Evolutionary conservation across 192 early-diverging fungal species (phyloP), one percentile per base, ranked within the genome.

Genomic region (Dissophora ornata): DNA sequence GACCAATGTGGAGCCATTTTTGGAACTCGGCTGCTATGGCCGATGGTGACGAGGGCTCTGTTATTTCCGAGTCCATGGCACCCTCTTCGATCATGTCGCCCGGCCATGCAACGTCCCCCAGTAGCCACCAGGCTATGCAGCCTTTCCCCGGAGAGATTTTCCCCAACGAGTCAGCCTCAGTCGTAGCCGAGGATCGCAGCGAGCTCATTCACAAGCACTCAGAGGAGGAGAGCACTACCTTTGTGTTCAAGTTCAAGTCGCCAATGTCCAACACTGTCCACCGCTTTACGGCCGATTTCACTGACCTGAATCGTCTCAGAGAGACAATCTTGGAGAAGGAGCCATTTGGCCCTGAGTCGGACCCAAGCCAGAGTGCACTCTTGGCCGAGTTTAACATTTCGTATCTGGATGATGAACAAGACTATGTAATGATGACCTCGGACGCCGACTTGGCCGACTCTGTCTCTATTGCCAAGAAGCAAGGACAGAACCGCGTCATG

Each of bases 361-460:
- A 79, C 71, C 62, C 71, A 67, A 61, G 81, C 70, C 69, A 82
- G 78, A 82, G 80, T 66, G 46, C 65, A 12, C 69, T 61, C 34
- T 46, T 79, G 5, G 60, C 73, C 46, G 75, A 81, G 52, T 85
- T 77, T 68, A 81, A 73, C 26, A 83, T 95, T 32, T 90, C 89
- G 1, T 98, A 96, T 67, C 75, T 94, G 59, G 97, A 98, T 69
- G 97, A 98, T 57, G 97, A 98, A 50, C 86, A 90, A 36, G 97
- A 98, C 75, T 79, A 86, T 56, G 92, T 98, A 32, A 83, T 90
- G 62, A 86, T 98, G 65, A 87, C 88, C 28, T 84, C 84, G 29
- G 90, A 93, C 55, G 84, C 84, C 3, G 96, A 97, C 65, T 75
- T 98, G 59, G 73, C 86, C 16, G 94, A 97, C 46, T 94, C 97